A percentile compares a stretch with the other conserved stretches of the same genome.
These are phyloP conservation scores for Cyathus olla DNA, from an alignment of 1,284 basidiomycete genomes.

Conservation along the genomic window DNA sequence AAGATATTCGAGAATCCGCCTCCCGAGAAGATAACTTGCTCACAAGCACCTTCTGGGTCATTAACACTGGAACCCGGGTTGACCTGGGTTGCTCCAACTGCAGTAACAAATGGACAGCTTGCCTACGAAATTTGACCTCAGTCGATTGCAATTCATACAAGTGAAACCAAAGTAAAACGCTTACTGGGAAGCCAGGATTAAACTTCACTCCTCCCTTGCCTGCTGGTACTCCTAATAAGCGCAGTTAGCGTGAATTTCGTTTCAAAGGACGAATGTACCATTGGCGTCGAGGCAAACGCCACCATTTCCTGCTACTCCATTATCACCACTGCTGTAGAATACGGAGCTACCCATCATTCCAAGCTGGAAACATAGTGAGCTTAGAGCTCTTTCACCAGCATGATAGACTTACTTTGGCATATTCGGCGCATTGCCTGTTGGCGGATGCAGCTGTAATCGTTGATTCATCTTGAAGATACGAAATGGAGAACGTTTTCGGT, in stretches of 20 bases:
- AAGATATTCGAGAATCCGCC: slow-evolving; percentile 61
- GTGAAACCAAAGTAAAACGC: slow-evolving; percentile 7
- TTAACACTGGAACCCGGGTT: slow-evolving; percentile 49
- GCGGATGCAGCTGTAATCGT: slow-evolving; percentile 55
- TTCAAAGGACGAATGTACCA: not conserved
- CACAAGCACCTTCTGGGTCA: slow-evolving; percentile 52
- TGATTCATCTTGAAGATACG: slow-evolving; percentile 62
- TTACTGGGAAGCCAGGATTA: slow-evolving; percentile 50
- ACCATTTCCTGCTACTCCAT: slow-evolving; percentile 59
- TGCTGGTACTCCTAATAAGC: not conserved
- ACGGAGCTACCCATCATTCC: slow-evolving; percentile 60
- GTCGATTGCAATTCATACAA: slow-evolving; percentile 14
- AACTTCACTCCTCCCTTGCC: slow-evolving; percentile 38
- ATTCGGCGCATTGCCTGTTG: slow-evolving; percentile 65
- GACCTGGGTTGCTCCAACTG: slow-evolving; percentile 66
- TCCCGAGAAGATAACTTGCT: slow-evolving; percentile 53
- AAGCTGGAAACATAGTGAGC: slow-evolving; percentile 32
- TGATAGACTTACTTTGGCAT: slow-evolving; percentile 47
- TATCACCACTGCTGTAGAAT: slow-evolving; percentile 61
- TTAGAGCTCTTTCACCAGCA: not conserved
- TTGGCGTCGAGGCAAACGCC: slow-evolving; percentile 30
- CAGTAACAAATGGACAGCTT: slow-evolving; percentile 63
- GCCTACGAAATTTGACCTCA: slow-evolving; percentile 45
- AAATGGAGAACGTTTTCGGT: slow-evolving; percentile 66
- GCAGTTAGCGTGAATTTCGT: not conserved